Conservation (phyloP, 805 yeast species). For the Nakazawaea laoshanensis region DNA sequence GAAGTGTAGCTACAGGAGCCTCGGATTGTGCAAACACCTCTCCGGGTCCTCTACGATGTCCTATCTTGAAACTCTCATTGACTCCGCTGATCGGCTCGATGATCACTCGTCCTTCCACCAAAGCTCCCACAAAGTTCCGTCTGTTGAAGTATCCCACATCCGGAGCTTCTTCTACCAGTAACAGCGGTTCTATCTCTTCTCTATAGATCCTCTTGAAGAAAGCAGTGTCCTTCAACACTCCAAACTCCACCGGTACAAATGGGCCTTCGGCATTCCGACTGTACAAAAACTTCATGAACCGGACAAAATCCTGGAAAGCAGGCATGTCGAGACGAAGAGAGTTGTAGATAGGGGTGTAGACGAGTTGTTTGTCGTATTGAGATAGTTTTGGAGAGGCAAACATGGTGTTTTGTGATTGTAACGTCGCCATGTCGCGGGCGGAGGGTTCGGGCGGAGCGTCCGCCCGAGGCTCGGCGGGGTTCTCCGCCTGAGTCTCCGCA, state of each 20-base stretch:
- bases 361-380: constrained; percentile 16
- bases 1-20: constrained; percentile 67
- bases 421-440: constrained; percentile 6
- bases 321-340: constrained; percentile 34
- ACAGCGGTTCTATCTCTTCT: constrained; percentile 75
- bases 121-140: constrained; percentile 51
- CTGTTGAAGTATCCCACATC: constrained; percentile 56
- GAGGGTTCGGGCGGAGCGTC: background rate
- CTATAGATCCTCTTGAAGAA: constrained; percentile 56
- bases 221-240: constrained; percentile 36
- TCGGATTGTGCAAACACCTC: constrained; percentile 11
- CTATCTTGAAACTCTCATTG: constrained; percentile 59
- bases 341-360: constrained; percentile 23
- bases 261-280: constrained; percentile 4
- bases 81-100: constrained; percentile 84
- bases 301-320: constrained; percentile 35
- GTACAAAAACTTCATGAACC: constrained; percentile 21
- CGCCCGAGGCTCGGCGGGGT: constrained; percentile 13
- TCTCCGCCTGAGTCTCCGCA: constrained; percentile 39
- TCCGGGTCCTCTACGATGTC: constrained; percentile 14
- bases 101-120: constrained; percentile 73
- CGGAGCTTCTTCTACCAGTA: constrained; percentile 56
- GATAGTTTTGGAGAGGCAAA: constrained; percentile 10
- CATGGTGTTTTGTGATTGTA: constrained; percentile 8
- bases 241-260: constrained; percentile 11